Evolutionary conservation across 75 land plant genomes (phyloP).

Genomic region (Isoetes taiwanensis): DNA sequence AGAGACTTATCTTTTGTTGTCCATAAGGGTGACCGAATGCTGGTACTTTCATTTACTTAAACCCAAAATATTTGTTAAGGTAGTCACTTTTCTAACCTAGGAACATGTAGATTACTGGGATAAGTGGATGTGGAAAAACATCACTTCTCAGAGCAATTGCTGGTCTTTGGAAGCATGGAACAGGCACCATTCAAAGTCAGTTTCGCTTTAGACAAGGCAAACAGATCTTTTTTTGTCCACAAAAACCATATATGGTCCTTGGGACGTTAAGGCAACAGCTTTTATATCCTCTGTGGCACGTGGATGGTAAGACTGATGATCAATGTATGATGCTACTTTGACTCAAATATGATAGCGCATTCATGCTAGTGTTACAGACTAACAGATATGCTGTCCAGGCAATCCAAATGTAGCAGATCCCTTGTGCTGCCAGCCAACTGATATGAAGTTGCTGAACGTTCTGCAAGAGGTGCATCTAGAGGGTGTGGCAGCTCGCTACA

Average conservation of each 20-base stretch:
- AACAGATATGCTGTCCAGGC: neutral
- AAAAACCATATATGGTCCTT: slow-evolving; percentile 6
- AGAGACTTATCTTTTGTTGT: slow-evolving; percentile 52
- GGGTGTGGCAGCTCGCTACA: neutral
- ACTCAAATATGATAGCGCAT: no score
- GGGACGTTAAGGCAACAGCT: slow-evolving; percentile 3
- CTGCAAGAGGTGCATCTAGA: neutral
- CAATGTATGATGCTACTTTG: neutral
- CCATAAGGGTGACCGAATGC: slow-evolving; percentile 40
- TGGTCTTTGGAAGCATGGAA: slow-evolving; percentile 2
- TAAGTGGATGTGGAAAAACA: slow-evolving; percentile 1
- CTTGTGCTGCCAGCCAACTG: slow-evolving; percentile 7
- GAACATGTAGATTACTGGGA: neutral
- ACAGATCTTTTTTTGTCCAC: slow-evolving; percentile 1
- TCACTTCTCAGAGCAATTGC: slow-evolving; percentile 3
- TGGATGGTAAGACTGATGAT: neutral
- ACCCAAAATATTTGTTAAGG: no score
- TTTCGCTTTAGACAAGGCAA: no score
- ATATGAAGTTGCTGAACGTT: neutral
- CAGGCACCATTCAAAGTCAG: neutral
- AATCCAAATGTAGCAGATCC: neutral
- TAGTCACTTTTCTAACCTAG: no score
- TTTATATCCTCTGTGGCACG: neutral
- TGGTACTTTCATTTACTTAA: slow-evolving; percentile 52
- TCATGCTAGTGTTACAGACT: neutral